Base-by-base conservation (phyloP, 2,329 filamentous ascomycete species). In the Lojkania enalia region DNA sequence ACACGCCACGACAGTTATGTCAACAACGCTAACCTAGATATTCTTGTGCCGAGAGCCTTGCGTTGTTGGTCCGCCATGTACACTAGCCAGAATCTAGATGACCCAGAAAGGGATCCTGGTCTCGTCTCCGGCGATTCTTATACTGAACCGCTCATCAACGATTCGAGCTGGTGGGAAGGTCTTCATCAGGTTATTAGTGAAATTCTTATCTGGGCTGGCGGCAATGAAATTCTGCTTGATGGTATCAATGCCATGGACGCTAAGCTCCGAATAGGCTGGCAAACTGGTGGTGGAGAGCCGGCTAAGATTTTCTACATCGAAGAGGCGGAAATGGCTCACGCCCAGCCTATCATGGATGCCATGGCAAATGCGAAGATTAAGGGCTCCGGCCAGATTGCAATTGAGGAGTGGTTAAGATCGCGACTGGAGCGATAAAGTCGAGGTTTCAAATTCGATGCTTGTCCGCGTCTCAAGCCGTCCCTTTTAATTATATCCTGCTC, bases 201-300 rank as follows among this genome's bases (percentile, higher is more conserved):
- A 29, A 30, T 49, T 1, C 35, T 49, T 12, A 13, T 40, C 16
- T 49, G 37, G 36, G 18, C 19, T 11, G 46, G 46, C 3, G 31
- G 15, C 2, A 25, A 49, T 20, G 46, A 49, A 20, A 20, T 37
- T 2, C 36, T 49, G 11, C 25, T 37, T 3, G 46, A 49, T 21
- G 11, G 23, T 5, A 20, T 49, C 12, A 16, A 16, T 3, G 20
- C 16, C 9, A 36, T 52, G 39, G 18, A 32, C 44, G 25, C n/a
- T 39, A n/a, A 39, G 29, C 25, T 63, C 42, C 42, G 48, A 44
- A 30, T 35, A 13, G 60, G 58, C 5, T 61, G 58, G 58, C 23
- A 12, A 2, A 11, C 48, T 5, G 51, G 57, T 3, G 55, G 49
- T 12, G 60, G 55, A 16, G 40, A 55, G 29, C 3, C 14, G 3